These are phyloP conservation scores for Hymenoscyphus scutula DNA, from an alignment of 2,329 filamentous ascomycete genomes.

Conservation along the genomic window DNA sequence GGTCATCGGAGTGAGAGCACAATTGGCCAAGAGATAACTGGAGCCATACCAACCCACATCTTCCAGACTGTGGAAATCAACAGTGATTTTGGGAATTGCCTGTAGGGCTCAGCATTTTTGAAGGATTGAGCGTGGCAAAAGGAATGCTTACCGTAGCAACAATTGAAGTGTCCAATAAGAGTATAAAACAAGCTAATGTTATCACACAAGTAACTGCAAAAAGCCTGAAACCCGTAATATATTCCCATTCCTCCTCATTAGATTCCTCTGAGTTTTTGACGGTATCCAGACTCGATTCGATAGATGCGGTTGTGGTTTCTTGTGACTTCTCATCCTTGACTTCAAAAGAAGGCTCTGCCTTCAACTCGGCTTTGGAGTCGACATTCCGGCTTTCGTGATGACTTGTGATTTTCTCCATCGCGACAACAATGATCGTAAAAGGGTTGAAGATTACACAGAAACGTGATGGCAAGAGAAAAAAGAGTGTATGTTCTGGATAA, in stretches of 20 bases:
- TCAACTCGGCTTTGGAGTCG: neutral
- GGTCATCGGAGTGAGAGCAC: slow-evolving; percentile 49
- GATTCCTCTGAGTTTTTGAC: neutral
- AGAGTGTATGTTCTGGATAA: neutral
- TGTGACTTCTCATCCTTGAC: neutral
- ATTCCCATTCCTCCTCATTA: slow-evolving; percentile 20
- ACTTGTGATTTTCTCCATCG: neutral
- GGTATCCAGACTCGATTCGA: neutral
- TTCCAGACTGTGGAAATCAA: slow-evolving; percentile 47
- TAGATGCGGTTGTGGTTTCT: neutral
- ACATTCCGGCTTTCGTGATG: neutral
- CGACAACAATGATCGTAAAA: neutral
- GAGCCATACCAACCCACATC: slow-evolving; percentile 58
- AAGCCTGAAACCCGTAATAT: slow-evolving; percentile 26
- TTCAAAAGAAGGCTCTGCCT: neutral
- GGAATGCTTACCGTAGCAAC: slow-evolving; percentile 44
- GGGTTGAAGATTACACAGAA: neutral
- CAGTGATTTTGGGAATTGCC: slow-evolving; percentile 50
- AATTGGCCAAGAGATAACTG: slow-evolving; percentile 47
- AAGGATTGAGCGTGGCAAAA: neutral
- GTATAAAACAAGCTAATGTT: slow-evolving; percentile 45
- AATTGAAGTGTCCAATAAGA: slow-evolving; percentile 53
- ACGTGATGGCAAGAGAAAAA: neutral
- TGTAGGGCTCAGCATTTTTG: slow-evolving; percentile 17
- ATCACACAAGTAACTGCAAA: slow-evolving; percentile 37